Conservation (phyloP, 129 eudicot species). For the Centaurea solstitialis region DNA sequence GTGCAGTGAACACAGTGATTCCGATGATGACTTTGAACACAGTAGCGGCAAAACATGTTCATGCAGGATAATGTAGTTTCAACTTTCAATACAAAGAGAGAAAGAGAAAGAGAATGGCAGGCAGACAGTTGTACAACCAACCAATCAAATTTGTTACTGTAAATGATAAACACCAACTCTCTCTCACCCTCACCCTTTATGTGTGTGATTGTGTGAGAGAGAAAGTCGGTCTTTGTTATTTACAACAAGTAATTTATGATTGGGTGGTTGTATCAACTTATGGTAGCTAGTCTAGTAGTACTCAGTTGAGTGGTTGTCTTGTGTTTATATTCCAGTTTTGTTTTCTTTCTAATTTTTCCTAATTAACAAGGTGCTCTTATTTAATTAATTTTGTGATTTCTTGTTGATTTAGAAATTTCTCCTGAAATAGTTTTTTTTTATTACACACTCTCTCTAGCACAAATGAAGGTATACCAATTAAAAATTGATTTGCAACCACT, state of each 20-base stretch:
- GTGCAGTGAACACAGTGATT: conserved; percentile 64
- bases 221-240: neutral
- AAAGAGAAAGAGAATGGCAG: neutral
- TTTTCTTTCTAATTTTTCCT: conserved; percentile 17
- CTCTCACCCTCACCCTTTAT: neutral
- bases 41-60: conserved; percentile 60
- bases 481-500: too few relatives aligned
- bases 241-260: conserved; percentile 11
- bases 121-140: neutral
- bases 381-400: neutral
- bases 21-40: conserved; percentile 72
- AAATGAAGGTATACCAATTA: too few relatives aligned
- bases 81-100: neutral
- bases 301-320: neutral
- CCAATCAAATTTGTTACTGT: conserved; percentile 9
- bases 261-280: neutral
- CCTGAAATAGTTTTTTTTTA: neutral
- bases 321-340: conserved; percentile 36
- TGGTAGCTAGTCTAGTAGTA: neutral
- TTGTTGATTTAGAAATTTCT: neutral
- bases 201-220: neutral
- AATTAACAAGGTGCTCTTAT: conserved; percentile 14
- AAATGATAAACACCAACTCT: neutral
- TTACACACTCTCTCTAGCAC: neutral
- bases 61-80: conserved; percentile 77